Percentiles rank a stretch among this genome's conserved stretches.
These are phyloP conservation scores for Lecanosticta acicola DNA, from an alignment of 2,329 filamentous ascomycete genomes.

Conservation along the genomic window DNA sequence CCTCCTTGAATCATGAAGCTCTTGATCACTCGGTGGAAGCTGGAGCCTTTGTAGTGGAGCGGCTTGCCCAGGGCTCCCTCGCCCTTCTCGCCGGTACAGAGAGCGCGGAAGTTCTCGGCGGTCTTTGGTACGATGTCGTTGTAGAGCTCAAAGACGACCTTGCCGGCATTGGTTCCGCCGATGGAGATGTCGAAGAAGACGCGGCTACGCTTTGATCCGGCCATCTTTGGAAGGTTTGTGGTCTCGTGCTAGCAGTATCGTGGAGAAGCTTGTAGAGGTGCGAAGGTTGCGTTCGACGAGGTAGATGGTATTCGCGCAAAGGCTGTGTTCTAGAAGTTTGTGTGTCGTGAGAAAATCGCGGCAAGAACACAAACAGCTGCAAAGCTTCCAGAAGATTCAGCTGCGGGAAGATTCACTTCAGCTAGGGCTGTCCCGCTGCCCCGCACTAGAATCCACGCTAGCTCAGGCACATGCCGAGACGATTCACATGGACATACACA, in stretches of 20 bases:
- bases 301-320: not conserved
- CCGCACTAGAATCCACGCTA: not conserved
- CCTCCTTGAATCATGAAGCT: slow-evolving; percentile 98
- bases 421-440: not conserved
- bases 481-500: no score
- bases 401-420: not conserved
- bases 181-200: slow-evolving; percentile 94
- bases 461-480: not conserved
- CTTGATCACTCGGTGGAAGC: slow-evolving; percentile 96
- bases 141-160: slow-evolving; percentile 78
- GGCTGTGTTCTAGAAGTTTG: not conserved
- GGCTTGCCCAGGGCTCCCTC: slow-evolving; percentile 73
- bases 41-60: slow-evolving; percentile 85
- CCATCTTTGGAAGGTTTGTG: slow-evolving; percentile 5
- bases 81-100: slow-evolving; percentile 95
- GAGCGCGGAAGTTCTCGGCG: slow-evolving; percentile 88
- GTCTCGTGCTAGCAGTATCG: not conserved
- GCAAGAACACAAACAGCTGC: not conserved
- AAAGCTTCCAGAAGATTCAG: not conserved
- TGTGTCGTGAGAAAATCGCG: not conserved
- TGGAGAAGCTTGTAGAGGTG: not conserved
- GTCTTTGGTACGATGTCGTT: slow-evolving; percentile 77
- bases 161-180: slow-evolving; percentile 65
- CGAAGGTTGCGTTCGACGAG: not conserved
- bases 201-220: slow-evolving; percentile 53